Evolutionary conservation across 2,329 filamentous ascomycete species (phyloP).

Genomic region (Epichloe brachyelytri): DNA sequence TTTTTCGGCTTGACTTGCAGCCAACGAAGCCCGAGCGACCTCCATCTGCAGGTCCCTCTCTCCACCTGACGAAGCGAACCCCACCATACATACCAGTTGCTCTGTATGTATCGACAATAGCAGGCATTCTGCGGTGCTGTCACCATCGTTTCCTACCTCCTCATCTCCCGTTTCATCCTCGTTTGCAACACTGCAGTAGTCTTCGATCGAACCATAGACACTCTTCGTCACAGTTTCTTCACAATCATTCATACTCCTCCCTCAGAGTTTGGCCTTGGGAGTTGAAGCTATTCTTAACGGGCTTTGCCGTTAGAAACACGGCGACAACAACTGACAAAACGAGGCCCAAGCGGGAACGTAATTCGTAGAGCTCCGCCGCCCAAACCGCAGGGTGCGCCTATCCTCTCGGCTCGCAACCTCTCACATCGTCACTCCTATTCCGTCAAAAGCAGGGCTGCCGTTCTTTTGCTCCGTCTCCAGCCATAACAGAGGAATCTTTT

Average conservation of each 20-base stretch:
- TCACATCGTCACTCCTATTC: background rate
- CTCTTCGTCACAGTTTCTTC: background rate
- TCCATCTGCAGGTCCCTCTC: background rate
- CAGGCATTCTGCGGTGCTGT: background rate
- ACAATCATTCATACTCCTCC: background rate
- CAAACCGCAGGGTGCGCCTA: conserved; percentile 2
- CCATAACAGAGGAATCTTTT: background rate
- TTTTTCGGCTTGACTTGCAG: no score
- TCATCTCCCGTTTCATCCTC: background rate
- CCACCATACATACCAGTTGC: background rate
- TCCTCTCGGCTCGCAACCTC: conserved; percentile 1
- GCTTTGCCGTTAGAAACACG: background rate
- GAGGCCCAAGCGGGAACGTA: conserved; percentile 6
- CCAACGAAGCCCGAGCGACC: no score
- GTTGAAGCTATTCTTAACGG: background rate
- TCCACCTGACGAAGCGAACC: background rate
- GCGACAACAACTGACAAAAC: background rate
- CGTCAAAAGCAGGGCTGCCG: background rate
- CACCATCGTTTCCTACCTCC: background rate
- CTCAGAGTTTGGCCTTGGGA: background rate
- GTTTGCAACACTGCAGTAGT: background rate
- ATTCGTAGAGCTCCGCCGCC: conserved; percentile 2
- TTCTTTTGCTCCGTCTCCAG: background rate
- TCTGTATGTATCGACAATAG: background rate
- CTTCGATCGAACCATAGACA: background rate